Conservation (phyloP, 345 rosid species). For the Passiflora organensis region DNA sequence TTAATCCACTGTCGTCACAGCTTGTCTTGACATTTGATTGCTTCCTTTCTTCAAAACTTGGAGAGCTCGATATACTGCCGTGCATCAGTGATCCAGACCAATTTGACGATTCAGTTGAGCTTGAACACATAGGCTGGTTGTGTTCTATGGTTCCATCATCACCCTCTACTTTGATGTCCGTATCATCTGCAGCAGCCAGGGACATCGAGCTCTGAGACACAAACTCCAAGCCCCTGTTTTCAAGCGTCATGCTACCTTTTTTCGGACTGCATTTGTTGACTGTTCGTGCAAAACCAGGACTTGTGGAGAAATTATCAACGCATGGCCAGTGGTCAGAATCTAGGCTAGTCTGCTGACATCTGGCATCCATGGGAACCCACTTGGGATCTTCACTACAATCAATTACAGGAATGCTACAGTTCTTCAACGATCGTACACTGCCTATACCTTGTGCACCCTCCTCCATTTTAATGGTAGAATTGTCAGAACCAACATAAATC, state of each 20-base stretch:
- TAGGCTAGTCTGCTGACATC: conserved; percentile 18
- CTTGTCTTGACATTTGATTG: conserved; percentile 28
- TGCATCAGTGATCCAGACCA: conserved; percentile 50
- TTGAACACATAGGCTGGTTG: conserved; percentile 42
- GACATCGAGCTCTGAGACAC: conserved; percentile 34
- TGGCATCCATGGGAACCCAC: conserved; percentile 21
- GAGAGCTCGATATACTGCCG: conserved; percentile 51
- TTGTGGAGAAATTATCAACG: conserved; percentile 24
- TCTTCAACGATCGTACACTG: conserved; percentile 12
- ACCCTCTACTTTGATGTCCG: conserved; percentile 34
- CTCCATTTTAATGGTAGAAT: conserved; percentile 44
- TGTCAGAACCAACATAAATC: conserved; percentile 22
- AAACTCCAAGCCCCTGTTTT: conserved; percentile 24
- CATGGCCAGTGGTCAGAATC: conserved; percentile 31
- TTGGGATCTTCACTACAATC: conserved; percentile 32
- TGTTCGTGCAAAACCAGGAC: conserved; percentile 20
- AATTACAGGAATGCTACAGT: conserved; percentile 8
- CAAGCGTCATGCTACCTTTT: conserved; percentile 26
- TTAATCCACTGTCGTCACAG: conserved; percentile 34
- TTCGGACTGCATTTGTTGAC: conserved; percentile 15
- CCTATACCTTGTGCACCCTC: conserved; percentile 34
- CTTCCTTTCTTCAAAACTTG: conserved; percentile 43
- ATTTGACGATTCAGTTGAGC: conserved; percentile 65
- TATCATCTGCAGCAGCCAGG: conserved; percentile 35
- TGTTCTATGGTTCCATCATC: conserved; percentile 38